A percentile compares a stretch with the other conserved stretches of the same genome.
phyloP scores from a whole-genome alignment of 768 basidiomycete genomes.

The Hygrophorus pudorinus region DNA sequence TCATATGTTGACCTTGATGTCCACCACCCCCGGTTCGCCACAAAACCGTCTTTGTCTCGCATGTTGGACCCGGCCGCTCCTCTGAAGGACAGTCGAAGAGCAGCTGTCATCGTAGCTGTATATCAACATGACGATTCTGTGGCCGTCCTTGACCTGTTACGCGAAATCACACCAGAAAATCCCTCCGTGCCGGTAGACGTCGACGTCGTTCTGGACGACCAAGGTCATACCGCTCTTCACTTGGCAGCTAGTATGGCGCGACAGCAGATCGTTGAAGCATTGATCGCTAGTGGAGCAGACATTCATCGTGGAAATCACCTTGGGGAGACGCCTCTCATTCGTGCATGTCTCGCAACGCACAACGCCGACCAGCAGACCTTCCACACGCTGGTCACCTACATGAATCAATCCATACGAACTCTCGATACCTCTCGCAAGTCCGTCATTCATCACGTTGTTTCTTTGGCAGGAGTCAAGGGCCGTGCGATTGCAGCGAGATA shows the following conservation, averaged over 20 bases:
- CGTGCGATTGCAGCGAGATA: conserved; percentile 77
- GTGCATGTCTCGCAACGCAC: conserved; percentile 84
- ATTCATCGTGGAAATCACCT: conserved; percentile 84
- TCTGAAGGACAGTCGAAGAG: conserved; percentile 45
- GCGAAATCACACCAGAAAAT: conserved; percentile 45
- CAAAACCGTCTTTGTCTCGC: conserved; percentile 48
- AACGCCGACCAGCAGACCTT: conserved; percentile 76
- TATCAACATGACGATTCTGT: conserved; percentile 61
- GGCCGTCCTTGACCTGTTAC: conserved; percentile 52
- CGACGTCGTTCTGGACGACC: conserved; percentile 85
- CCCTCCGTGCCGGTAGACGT: conserved; percentile 38
- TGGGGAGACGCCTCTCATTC: conserved; percentile 91
- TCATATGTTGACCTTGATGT: conserved; percentile 31
- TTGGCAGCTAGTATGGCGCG: conserved; percentile 83
- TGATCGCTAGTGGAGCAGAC: conserved; percentile 77
- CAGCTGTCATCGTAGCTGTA: conserved; percentile 56
- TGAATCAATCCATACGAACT: conserved; percentile 74
- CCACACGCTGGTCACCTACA: conserved; percentile 45
- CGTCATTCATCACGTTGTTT: conserved; percentile 85
- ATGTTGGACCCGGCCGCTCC: conserved; percentile 42
- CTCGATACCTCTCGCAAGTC: conserved; percentile 80
- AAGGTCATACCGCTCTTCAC: conserved; percentile 91
- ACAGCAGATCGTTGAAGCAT: conserved; percentile 51
- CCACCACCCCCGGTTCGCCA: conserved; percentile 52
- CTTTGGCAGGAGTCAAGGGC: conserved; percentile 86